Evolutionary conservation across 805 yeast genomes (phyloP).

Genomic region (Wickerhamomyces strasburgensis): DNA sequence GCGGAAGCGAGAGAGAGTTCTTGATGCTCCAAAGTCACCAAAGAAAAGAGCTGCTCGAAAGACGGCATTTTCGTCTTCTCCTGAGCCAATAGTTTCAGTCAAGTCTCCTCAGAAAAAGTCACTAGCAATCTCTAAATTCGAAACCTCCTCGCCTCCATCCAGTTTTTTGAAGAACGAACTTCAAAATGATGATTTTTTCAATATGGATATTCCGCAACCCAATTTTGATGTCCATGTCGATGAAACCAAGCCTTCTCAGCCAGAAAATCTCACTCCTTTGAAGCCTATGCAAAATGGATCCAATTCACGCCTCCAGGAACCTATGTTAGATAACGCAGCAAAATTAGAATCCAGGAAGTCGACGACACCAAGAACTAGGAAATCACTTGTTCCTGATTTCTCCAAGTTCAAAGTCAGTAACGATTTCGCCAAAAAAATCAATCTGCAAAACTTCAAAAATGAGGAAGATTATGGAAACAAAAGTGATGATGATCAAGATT

Average conservation of each 20-base stretch:
- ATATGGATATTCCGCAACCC: no score
- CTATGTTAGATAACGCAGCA: no score
- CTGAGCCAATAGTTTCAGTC: conserved; percentile 10
- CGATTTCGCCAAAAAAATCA: conserved; percentile 31
- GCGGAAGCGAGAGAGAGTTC: conserved; percentile 24
- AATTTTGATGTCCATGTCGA: not conserved
- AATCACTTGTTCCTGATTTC: conserved; percentile 28
- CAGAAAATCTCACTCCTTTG: not conserved
- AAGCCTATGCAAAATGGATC: no score
- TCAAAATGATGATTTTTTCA: conserved; percentile 9
- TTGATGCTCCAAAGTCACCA: conserved; percentile 14
- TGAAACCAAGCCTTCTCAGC: conserved; percentile 1
- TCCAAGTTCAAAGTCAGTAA: conserved; percentile 28
- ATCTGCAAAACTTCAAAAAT: conserved; percentile 1
- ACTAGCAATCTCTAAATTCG: conserved; percentile 23
- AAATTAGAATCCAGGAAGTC: no score
- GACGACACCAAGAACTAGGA: conserved; percentile 17
- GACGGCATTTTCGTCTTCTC: conserved; percentile 29
- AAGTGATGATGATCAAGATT: conserved; percentile 11
- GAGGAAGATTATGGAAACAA: conserved; percentile 9
- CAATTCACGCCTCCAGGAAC: no score
- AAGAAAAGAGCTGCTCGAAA: conserved; percentile 14
- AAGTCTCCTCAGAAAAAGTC: conserved; percentile 23
- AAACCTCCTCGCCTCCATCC: conserved; percentile 14
- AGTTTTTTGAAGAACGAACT: not conserved